Base-by-base conservation (phyloP, 805 yeast genomes). In the Myxozyma monticola region DNA sequence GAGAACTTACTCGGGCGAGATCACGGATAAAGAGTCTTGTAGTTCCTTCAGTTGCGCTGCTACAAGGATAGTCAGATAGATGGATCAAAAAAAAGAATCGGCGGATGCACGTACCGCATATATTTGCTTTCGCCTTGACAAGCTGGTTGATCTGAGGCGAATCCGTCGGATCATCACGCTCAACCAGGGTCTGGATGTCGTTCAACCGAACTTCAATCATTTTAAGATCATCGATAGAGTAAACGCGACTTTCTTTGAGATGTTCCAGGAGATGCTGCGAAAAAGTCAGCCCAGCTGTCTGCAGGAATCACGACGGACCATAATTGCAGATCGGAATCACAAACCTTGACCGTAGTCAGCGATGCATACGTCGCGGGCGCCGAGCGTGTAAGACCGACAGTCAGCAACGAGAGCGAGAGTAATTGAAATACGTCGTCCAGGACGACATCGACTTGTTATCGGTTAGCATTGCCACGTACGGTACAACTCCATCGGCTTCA, bases 311-410 rank as follows among this genome's bases (percentile, higher is more conserved):
- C n/a, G n/a, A n/a, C n/a, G n/a, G n/a, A n/a, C n/a, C n/a, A n/a
- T n/a, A n/a, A n/a, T n/a, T n/a, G n/a, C n/a, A n/a, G n/a, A n/a
- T n/a, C n/a, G n/a, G n/a, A n/a, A n/a, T n/a, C 15, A 37, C 58
- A 4, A 25, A 56, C 60, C 49, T 56, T 53, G 31, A 93, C 95
- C 0, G 98, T 88, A 36, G 89, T 76, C 36, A 91, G 71, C 2
- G 95, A 86, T 4, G 96, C 91, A 69, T 86, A 93, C 0, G 96
- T 87, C 3, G 97, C 96, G 1, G 98, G 96, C 1, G 96, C 96
- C 30, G 88, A 78, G 60, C 88, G 84, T 40, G 85, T 85, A 60
- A 88, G 73, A 2, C 99, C 99, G 52, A 95, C 93, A 1, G 98
- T 88, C 63, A 91, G 79, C 68, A 90, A 88, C 59, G 93, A 85